Evolutionary conservation across 2,329 filamentous ascomycete genomes (phyloP), one percentile per base, ranked within the genome.

Genomic region (Acrocalymma vagum): DNA sequence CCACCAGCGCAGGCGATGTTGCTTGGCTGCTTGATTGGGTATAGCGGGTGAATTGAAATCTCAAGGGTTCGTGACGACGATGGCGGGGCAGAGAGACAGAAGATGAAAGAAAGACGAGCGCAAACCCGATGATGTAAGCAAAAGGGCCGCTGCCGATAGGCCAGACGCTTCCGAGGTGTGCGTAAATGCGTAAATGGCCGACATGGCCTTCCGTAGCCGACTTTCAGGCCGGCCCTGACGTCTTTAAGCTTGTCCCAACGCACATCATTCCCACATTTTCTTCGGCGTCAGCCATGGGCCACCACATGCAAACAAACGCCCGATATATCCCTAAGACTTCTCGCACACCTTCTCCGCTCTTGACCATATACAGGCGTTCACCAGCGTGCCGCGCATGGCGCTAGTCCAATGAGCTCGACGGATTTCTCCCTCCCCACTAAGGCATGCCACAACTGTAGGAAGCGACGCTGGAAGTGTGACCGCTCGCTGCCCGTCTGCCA

Each of bases 391-490:
- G 51, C 50, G 62, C 63, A 67, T 67, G 56, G 52, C 39, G 45
- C 40, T 49, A 51, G 51, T 53, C 59, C 60, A 61, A 69, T 68
- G 64, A 59, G 50, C 46, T 41, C 52, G 34, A 51, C 58, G 41
- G 47, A 56, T 24, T 47, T 67, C 29, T 55, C 54, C 24, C 54
- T 65, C 13, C 63, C 67, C 21, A 63, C 66, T 24, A 67, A 69
- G 62, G 57, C 78, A 45, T 85, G 82, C 64, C 80, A 85, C 67
- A 84, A 83, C 67, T 85, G 82, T 66, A 80, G 81, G 45, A 78
- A 77, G 42, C 77, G 77, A 58, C 78, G 83, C 52, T 76, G 82
- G 62, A 80, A 81, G 57, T 86, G 83, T 65, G 83, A 86, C 65
- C 75, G 78, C 45, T 84, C 82, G 22, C 69, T 78, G 33, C 82